Percentiles rank a stretch among this genome's conserved stretches.
Evolutionary conservation across 257 asterid genomes (phyloP).

Genomic region (Gentiana straminea): DNA sequence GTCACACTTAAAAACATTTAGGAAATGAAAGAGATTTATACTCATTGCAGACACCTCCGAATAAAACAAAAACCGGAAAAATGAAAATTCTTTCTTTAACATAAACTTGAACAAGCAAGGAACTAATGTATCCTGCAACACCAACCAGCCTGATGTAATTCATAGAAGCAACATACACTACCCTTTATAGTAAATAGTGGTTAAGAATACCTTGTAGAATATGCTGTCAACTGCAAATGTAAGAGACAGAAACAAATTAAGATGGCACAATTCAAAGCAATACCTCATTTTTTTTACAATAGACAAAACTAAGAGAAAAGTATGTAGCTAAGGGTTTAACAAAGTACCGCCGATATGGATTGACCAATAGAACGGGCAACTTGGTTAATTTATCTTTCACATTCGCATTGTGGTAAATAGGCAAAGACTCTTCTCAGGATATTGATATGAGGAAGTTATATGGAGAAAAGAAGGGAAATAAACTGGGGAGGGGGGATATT

Average conservation of each 20-base stretch:
- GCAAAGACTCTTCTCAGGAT: neutral
- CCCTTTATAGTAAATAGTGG: neutral
- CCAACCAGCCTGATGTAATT: no score
- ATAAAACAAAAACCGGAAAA: no score
- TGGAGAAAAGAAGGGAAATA: neutral
- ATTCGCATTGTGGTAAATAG: slow-evolving; percentile 27
- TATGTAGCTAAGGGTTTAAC: slow-evolving; percentile 3
- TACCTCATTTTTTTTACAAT: slow-evolving; percentile 3
- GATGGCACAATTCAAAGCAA: slow-evolving; percentile 1
- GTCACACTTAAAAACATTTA: no score
- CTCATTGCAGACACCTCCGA: no score
- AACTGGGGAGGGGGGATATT: neutral
- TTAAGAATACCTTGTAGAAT: slow-evolving; percentile 64
- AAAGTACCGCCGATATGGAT: slow-evolving; percentile 41
- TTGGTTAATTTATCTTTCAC: slow-evolving; percentile 73
- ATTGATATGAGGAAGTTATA: neutral
- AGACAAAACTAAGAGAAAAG: neutral
- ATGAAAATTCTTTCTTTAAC: no score
- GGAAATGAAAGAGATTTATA: no score
- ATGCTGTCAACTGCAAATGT: slow-evolving; percentile 53
- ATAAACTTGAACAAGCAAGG: no score
- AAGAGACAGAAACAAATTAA: slow-evolving; percentile 8
- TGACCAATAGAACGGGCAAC: slow-evolving; percentile 54
- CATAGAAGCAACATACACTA: no score
- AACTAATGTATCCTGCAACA: no score